phyloP scores from a whole-genome alignment of 352 stramenopile genomes.

The Globisporangium megalacanthum region DNA sequence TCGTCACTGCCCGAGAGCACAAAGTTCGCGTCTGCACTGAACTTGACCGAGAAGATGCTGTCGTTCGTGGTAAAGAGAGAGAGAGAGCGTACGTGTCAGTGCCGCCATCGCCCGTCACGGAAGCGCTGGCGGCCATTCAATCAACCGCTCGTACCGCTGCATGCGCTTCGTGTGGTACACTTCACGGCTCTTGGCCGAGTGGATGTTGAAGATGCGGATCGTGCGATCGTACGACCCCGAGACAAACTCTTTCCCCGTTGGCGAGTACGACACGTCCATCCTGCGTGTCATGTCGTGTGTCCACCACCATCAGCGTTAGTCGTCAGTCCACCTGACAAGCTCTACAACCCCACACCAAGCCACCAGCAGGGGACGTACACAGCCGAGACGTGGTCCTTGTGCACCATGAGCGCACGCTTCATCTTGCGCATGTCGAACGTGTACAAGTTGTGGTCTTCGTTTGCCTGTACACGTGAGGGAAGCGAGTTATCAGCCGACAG shows the following conservation, averaged over 20 bases:
- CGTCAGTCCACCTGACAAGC: background rate
- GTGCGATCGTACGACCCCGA: slow-evolving; percentile 98
- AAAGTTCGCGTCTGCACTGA: slow-evolving; percentile 90
- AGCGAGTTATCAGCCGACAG: background rate
- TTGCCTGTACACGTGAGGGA: slow-evolving; percentile 52
- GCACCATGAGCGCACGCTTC: slow-evolving; percentile 89
- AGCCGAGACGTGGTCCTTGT: slow-evolving; percentile 98
- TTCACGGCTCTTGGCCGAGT: slow-evolving; percentile 81
- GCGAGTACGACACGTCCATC: slow-evolving; percentile 96
- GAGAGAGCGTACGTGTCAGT: background rate
- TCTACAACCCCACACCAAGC: background rate
- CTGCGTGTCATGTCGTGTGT: slow-evolving; percentile 15
- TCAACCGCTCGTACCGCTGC: slow-evolving; percentile 82
- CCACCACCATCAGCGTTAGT: background rate
- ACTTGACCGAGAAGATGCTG: slow-evolving; percentile 84
- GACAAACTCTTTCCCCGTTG: slow-evolving; percentile 97
- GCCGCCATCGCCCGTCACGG: background rate
- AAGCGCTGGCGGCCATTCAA: background rate
- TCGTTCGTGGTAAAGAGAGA: background rate
- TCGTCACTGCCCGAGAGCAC: slow-evolving; percentile 98
- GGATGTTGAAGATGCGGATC: slow-evolving; percentile 95
- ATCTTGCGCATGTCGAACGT: slow-evolving; percentile 99
- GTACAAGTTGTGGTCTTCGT: slow-evolving; percentile 99
- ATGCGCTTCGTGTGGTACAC: slow-evolving; percentile 99
- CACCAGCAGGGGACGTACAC: slow-evolving; percentile 62